phyloP scores from a whole-genome alignment of 495 filamentous ascomycete genomes.

The Talaromyces trachyspermus region DNA sequence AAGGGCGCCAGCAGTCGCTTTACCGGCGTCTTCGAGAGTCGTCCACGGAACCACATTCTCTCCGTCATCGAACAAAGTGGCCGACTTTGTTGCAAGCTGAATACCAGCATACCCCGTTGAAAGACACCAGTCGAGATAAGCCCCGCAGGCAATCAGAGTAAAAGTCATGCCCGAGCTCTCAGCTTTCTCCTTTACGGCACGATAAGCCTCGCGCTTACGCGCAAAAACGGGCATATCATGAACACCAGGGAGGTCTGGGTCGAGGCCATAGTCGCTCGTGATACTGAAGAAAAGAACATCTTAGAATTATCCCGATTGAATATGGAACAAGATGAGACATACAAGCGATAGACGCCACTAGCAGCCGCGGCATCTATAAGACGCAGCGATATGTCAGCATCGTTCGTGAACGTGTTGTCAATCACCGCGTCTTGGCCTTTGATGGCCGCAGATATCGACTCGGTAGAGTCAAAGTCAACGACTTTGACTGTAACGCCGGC shows the following conservation, averaged over 20 bases:
- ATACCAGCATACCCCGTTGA: conserved; percentile 13
- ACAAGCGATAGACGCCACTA: conserved; percentile 20
- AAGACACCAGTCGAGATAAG: conserved; percentile 18
- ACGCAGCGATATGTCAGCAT: conserved; percentile 13
- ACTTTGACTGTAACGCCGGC: conserved; percentile 10
- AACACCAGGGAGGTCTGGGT: conserved; percentile 18
- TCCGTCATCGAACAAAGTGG: conserved; percentile 15
- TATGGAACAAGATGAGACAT: not conserved
- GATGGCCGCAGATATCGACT: conserved; percentile 14
- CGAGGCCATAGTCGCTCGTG: conserved; percentile 25
- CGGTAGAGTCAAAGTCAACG: conserved; percentile 16
- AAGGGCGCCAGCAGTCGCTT: conserved; percentile 15
- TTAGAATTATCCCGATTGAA: not conserved
- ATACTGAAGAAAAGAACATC: conserved; percentile 8
- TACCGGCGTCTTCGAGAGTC: conserved; percentile 14
- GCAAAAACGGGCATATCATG: conserved; percentile 15
- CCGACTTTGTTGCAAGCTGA: conserved; percentile 10
- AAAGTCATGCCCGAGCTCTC: conserved; percentile 13
- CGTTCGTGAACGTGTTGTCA: conserved; percentile 15
- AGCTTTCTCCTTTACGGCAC: conserved; percentile 15
- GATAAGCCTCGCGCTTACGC: conserved; percentile 16
- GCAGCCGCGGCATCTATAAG: conserved; percentile 18
- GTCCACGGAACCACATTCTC: conserved; percentile 19
- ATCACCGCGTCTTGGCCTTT: conserved; percentile 17
- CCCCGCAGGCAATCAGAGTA: conserved; percentile 13